Base-by-base conservation (phyloP, 2,329 filamentous ascomycete species). In the Kalaharituber pfeilii region DNA sequence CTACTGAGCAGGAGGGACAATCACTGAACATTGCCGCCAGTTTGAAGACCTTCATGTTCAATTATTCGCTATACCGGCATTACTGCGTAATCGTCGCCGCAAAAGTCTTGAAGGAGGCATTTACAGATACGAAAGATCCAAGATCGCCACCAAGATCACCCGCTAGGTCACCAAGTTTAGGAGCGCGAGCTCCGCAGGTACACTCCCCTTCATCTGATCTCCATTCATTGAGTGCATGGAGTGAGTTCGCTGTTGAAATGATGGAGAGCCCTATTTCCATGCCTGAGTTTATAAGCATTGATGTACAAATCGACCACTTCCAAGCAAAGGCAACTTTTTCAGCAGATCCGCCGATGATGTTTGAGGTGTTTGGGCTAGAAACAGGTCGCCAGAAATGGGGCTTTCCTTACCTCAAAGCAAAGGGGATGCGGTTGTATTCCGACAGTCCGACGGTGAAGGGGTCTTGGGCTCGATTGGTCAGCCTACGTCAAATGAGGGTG, bases 1-100 rank as follows among this genome's bases (percentile, higher is more conserved):
- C 80, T 3, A 93, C 85, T 60, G 91, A 98, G 67, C 78, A 78
- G 27, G 85, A 94, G 64, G 89, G 88, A 0, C 84, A 87, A 0
- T 75, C 94, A 5, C 85, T 95, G 64, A 86, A 96, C 65, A 70
- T 96, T 44, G 86, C 93, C 61, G 84, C 86, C 0, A 78, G 84
- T 52, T 76, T 91, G 20, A 82, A 83, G 61, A 86, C 84, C 5
- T 70, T 98, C 1, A 79, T 85, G 57, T 65, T 94, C 6, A 83
- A 93, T 51, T 96, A 96, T 66, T 98, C 93, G 0, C 75, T 98
- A 0, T 94, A 93, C 67, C 82, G 88, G 2, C 88, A 94, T 66
- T 98, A 95, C 65, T 83, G 88, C 0, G 75, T 93, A 25, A 84
- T 86, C 1, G 80, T 96, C 56, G 91, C 89, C 7, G 71, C 76